Conservation (phyloP, 2,329 filamentous ascomycete genomes). For the Fusarium sp. region DNA sequence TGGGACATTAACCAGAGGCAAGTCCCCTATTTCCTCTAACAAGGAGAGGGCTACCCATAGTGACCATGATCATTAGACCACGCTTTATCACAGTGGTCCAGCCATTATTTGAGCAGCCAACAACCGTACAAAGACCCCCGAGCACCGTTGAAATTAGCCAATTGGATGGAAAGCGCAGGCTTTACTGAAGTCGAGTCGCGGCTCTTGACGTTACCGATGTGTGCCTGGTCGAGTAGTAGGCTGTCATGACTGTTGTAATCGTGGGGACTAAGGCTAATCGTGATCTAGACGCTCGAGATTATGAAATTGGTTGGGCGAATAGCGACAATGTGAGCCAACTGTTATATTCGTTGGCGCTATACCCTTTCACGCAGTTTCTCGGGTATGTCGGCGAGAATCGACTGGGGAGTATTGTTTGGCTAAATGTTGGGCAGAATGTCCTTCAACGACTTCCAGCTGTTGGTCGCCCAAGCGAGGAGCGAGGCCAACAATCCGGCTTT, state of each 20-base stretch:
- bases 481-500: constrained; percentile 69
- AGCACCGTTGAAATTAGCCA: constrained; percentile 72
- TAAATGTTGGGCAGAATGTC: constrained; percentile 63
- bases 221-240: constrained; percentile 78
- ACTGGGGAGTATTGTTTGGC: constrained; percentile 10
- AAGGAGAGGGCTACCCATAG: constrained; percentile 14
- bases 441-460: constrained; percentile 69
- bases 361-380: constrained; percentile 68
- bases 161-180: constrained; percentile 72
- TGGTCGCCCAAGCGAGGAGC: constrained; percentile 69
- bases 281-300: constrained; percentile 63
- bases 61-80: constrained; percentile 63
- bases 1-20: constrained; percentile 78
- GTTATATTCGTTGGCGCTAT: constrained; percentile 69
- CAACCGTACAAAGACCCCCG: constrained; percentile 77
- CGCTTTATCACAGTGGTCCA: constrained; percentile 78
- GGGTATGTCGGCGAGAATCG: constrained; percentile 56
- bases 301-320: constrained; percentile 69
- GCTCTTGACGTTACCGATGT: constrained; percentile 78
- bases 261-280: constrained; percentile 13
- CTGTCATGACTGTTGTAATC: background rate
- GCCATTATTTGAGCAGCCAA: constrained; percentile 73
- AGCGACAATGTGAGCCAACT: constrained; percentile 68
- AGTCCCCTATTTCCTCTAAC: constrained; percentile 38
- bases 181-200: constrained; percentile 77